Percentiles rank a stretch among this genome's conserved stretches.
Conservation (phyloP, 441 rosid genomes). For the Pelargonium myrrhifolium region DNA sequence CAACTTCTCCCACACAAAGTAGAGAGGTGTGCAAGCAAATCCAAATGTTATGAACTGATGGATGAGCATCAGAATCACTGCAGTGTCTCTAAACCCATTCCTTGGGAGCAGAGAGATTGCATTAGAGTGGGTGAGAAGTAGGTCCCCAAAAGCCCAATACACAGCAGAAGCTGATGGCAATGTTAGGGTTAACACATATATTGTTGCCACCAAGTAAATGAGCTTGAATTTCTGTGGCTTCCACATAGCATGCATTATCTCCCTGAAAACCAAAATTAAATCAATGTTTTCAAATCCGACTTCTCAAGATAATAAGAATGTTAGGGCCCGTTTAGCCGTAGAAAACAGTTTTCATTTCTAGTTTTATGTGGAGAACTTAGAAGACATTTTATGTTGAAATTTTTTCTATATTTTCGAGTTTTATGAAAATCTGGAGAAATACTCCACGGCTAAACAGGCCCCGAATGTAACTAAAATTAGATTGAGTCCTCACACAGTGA, state of each 20-base stretch:
- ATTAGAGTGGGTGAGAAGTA: conserved; percentile 56
- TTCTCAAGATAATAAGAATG: too few species aligned
- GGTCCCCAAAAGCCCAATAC: conserved; percentile 69
- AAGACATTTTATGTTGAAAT: neutral
- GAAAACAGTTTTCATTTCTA: neutral
- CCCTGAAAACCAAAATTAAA: too few species aligned
- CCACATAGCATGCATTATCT: conserved; percentile 83
- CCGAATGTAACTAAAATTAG: neutral
- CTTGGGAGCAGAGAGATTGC: conserved; percentile 58
- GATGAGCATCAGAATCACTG: conserved; percentile 64
- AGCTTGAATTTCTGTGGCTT: conserved; percentile 71
- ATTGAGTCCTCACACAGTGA: conserved; percentile 47
- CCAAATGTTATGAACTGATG: conserved; percentile 72
- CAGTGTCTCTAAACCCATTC: conserved; percentile 47
- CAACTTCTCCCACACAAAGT: conserved; percentile 71
- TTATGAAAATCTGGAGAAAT: neutral
- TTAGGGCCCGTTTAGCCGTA: neutral
- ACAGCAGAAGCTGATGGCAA: conserved; percentile 69
- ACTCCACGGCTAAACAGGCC: neutral
- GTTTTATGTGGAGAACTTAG: neutral
- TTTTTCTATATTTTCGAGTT: too few species aligned
- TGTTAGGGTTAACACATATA: conserved; percentile 57
- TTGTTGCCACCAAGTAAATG: conserved; percentile 54
- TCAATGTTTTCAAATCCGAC: too few species aligned
- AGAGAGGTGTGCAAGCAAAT: conserved; percentile 66